Base-by-base conservation (phyloP, 148 eudicot genomes). In the Fagopyrum homotropicum region DNA sequence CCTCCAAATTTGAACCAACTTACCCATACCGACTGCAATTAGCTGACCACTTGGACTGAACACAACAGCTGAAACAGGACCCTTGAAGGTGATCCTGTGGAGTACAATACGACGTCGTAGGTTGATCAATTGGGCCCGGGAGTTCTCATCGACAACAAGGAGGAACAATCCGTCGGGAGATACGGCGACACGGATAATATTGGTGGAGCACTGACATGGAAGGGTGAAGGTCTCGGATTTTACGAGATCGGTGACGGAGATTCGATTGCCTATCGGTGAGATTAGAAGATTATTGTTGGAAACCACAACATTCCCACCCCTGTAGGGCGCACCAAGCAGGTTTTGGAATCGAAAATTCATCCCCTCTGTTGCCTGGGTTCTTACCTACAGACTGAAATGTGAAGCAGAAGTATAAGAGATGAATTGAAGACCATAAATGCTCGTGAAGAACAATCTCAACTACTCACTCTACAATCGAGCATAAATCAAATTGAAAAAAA, bases 331-430 rank as follows among this genome's bases (percentile, higher is more conserved):
- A 72, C 98, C 98, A 22, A 95, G 87, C 47, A 91, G 96, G 76
- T 90, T 92, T 19, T 90, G 93, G 83, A 95, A 95, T 49, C 92
- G 78, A 92, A 84, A 95, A 73, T 95, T 95, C 98, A 95, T 94
- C 54, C 45, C 45, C 0, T 2, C 6, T 16, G 7, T 8, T 57
- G 30, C 9, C 11, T 57, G 40, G 2, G 40, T 35, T 35, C 40
- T 35, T 35, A 35, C 40, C 40, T 35, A 35, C 40, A 35, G 40
- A 35, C 40, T 35, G 40, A 35, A 35, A 35, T 35, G 40, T 2
- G 3, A 35, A 35, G 3, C 40, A 35, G 40, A 35, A 35, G 40
- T 35, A 35, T 35, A 35, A 35, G 40, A 35, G 40, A 35, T 35
- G 3, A 35, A 35, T 35, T 35, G 40, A 35, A 35, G 40, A 35